Evolutionary conservation across 768 basidiomycete species (phyloP).

Genomic region (Agaricus sinodeliciosus): DNA sequence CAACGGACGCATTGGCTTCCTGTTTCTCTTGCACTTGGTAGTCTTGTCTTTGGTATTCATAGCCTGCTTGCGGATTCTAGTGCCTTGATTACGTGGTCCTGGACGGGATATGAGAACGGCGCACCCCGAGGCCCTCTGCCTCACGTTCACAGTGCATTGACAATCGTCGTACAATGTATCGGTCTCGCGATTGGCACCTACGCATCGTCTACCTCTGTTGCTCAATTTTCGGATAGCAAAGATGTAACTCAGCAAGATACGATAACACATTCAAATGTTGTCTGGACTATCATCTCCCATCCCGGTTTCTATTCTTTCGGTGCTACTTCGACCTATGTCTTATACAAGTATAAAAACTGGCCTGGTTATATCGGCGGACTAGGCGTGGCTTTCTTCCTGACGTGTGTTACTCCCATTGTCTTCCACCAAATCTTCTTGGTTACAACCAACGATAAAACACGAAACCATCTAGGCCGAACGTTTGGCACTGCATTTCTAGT

Average conservation of each 20-base stretch:
- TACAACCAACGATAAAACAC: constrained; percentile 1
- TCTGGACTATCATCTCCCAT: constrained; percentile 27
- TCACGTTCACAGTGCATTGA: constrained; percentile 62
- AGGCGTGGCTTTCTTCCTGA: constrained; percentile 52
- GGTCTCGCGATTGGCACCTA: constrained; percentile 38
- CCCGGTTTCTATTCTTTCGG: constrained; percentile 54
- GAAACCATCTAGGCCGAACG: not conserved
- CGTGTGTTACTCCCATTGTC: constrained; percentile 53
- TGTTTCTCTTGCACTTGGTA: constrained; percentile 53
- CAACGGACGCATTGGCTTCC: constrained; percentile 12
- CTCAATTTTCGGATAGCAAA: not conserved
- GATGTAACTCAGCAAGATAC: not conserved
- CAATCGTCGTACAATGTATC: constrained; percentile 53
- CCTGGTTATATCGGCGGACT: constrained; percentile 64
- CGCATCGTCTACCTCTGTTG: not conserved
- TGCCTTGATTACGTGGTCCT: constrained; percentile 80
- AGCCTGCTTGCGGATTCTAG: constrained; percentile 69
- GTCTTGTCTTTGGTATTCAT: constrained; percentile 66
- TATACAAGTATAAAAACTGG: constrained; percentile 64
- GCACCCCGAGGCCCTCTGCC: constrained; percentile 64
- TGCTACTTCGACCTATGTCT: constrained; percentile 39
- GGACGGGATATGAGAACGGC: constrained; percentile 75
- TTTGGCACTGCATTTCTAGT: constrained; percentile 49
- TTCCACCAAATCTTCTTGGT: constrained; percentile 39
- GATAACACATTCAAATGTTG: not conserved